A percentile compares a stretch with the other conserved stretches of the same genome.
Conservation (phyloP, 1,139 yeast genomes). For the Sporopachydermia cereana region DNA sequence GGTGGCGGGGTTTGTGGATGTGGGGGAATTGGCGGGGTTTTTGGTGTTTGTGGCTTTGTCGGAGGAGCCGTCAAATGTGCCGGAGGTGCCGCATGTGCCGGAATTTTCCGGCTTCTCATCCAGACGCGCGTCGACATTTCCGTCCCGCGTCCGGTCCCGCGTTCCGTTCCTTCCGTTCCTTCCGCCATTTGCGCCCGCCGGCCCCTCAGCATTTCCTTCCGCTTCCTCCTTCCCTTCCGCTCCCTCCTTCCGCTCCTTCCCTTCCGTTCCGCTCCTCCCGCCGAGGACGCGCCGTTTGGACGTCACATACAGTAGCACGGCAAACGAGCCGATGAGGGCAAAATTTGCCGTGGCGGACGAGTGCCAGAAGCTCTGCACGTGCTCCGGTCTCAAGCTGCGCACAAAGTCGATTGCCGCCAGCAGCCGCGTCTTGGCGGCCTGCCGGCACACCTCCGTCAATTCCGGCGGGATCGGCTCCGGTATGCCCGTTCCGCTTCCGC, state of each 20-base stretch:
- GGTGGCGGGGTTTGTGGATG: neutral
- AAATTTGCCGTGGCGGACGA: slow-evolving; percentile 67
- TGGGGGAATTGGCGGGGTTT: neutral
- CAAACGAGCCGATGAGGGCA: slow-evolving; percentile 77
- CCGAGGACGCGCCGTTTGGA: slow-evolving; percentile 19
- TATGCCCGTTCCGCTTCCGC: neutral
- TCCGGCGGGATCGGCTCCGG: slow-evolving; percentile 40
- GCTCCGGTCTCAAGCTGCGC: slow-evolving; percentile 64
- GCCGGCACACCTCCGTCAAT: slow-evolving; percentile 60
- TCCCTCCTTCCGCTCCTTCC: neutral
- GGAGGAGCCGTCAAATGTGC: slow-evolving; percentile 10
- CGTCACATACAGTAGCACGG: slow-evolving; percentile 61
- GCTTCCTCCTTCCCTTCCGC: neutral
- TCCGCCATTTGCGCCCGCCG: neutral
- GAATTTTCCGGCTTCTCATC: slow-evolving; percentile 4
- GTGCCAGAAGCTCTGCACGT: slow-evolving; percentile 82
- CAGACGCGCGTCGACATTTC: neutral
- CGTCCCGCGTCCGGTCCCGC: neutral
- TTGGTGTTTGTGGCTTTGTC: slow-evolving; percentile 8
- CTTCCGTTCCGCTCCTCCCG: neutral
- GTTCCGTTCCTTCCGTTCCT: neutral
- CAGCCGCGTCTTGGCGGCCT: slow-evolving; percentile 74
- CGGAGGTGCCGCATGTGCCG: too few species aligned
- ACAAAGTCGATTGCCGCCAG: slow-evolving; percentile 76
- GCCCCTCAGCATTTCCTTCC: neutral